A percentile compares a stretch with the other conserved stretches of the same genome.
Evolutionary conservation across 163 green algal genomes (phyloP).

Genomic region (Scenedesmus sp.): DNA sequence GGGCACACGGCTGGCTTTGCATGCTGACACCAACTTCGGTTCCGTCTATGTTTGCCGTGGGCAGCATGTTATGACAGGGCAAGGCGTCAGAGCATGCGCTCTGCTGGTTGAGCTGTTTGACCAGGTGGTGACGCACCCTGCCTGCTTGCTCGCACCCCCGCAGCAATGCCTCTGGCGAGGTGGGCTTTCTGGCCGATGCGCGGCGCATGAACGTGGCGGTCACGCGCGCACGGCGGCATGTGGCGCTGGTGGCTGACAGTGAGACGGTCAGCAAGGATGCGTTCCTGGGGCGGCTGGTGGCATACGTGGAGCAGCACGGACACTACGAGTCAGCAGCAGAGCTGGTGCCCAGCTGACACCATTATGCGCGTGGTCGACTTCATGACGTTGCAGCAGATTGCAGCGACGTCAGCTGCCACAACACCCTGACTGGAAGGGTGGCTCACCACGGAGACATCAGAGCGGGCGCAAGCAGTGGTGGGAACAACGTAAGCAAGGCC

Average conservation of each 20-base stretch:
- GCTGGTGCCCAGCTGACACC: constrained; percentile 50
- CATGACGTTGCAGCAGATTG: neutral
- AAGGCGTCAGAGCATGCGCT: neutral
- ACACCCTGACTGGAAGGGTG: no score
- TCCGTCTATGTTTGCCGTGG: no score
- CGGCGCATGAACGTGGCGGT: constrained; percentile 95
- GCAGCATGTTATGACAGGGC: no score
- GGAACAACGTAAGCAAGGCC: no score
- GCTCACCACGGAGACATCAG: no score
- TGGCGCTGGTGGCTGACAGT: constrained; percentile 86
- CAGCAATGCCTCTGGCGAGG: constrained; percentile 52
- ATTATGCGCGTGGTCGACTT: no score
- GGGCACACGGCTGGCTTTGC: no score
- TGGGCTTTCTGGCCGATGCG: constrained; percentile 90
- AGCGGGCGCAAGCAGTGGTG: no score
- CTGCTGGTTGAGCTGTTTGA: neutral
- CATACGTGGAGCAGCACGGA: constrained; percentile 89
- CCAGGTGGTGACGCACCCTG: no score
- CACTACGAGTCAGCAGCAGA: constrained; percentile 81
- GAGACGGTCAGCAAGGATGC: constrained; percentile 79
- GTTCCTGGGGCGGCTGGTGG: constrained; percentile 88
- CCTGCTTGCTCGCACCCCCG: neutral
- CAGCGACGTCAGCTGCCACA: neutral
- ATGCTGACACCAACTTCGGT: no score
- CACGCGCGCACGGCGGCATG: constrained; percentile 85